These are phyloP conservation scores for Leptosphaerulina australis DNA, from an alignment of 2,329 filamentous ascomycete genomes.

Conservation along the genomic window DNA sequence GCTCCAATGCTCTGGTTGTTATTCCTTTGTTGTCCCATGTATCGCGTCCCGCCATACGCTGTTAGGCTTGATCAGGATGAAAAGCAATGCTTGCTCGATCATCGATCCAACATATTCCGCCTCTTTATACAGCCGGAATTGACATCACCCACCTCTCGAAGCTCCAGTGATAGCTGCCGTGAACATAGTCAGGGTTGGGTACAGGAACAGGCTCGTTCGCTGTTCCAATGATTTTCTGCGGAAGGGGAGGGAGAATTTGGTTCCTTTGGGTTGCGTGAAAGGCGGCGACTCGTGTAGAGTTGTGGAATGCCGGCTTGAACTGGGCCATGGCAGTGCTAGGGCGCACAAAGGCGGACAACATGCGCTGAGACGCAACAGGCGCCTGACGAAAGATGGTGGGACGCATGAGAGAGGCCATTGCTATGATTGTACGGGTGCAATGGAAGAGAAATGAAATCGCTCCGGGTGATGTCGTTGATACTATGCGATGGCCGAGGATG, in stretches of 20 bases:
- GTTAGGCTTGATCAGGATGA: too few relatives aligned
- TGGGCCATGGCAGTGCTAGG: slow-evolving; percentile 46
- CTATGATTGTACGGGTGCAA: slow-evolving; percentile 16
- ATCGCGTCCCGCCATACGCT: too few relatives aligned
- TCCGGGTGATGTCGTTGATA: slow-evolving; percentile 16
- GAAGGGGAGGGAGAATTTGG: slow-evolving; percentile 79
- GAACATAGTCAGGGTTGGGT: slow-evolving; percentile 72
- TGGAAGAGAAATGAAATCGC: background rate
- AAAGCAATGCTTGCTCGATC: too few relatives aligned
- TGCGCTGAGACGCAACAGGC: slow-evolving; percentile 51
- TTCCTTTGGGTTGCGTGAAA: slow-evolving; percentile 85
- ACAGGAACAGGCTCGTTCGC: slow-evolving; percentile 75
- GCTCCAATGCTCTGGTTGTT: background rate
- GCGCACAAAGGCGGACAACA: slow-evolving; percentile 51
- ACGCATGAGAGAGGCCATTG: slow-evolving; percentile 61
- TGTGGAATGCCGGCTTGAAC: slow-evolving; percentile 49
- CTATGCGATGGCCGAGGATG: slow-evolving; percentile 16
- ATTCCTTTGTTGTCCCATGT: too few relatives aligned
- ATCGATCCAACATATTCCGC: background rate
- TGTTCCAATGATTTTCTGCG: slow-evolving; percentile 82
- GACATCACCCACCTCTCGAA: slow-evolving; percentile 72
- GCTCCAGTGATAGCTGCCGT: slow-evolving; percentile 98
- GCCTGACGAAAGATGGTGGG: slow-evolving; percentile 58
- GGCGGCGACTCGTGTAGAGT: slow-evolving; percentile 65
- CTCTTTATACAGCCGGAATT: background rate